These are phyloP conservation scores for Pythium vanterpoolii DNA, from an alignment of 352 stramenopile genomes.

Conservation along the genomic window DNA sequence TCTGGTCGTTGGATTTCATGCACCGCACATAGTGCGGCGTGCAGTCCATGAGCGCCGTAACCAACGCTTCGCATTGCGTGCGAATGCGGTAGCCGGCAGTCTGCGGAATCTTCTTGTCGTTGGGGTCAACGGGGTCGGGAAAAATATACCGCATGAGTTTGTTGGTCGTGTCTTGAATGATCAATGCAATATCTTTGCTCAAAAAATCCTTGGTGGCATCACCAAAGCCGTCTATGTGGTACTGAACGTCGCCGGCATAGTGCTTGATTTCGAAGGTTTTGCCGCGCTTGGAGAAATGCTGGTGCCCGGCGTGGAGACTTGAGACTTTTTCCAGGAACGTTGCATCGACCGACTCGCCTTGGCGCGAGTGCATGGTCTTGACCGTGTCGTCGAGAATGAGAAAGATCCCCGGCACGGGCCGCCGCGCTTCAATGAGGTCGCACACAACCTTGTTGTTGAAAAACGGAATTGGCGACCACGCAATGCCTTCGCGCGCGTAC, in stretches of 20 bases:
- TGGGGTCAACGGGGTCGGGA: slow-evolving; percentile 74
- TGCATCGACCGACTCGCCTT: slow-evolving; percentile 72
- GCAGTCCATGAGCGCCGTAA: slow-evolving; percentile 86
- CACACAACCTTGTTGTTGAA: slow-evolving; percentile 93
- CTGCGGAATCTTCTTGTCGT: slow-evolving; percentile 76
- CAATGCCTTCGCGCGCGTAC: slow-evolving; percentile 94
- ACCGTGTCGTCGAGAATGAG: slow-evolving; percentile 83
- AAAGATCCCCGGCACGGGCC: slow-evolving; percentile 74
- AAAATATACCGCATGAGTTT: slow-evolving; percentile 88
- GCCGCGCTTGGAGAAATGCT: slow-evolving; percentile 83
- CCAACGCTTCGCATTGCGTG: slow-evolving; percentile 86
- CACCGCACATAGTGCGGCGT: slow-evolving; percentile 91
- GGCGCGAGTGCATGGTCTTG: slow-evolving; percentile 85
- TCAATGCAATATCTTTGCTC: slow-evolving; percentile 78
- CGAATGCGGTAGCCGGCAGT: slow-evolving; percentile 82
- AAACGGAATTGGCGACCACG: slow-evolving; percentile 89
- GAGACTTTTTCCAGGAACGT: slow-evolving; percentile 83
- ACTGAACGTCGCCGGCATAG: slow-evolving; percentile 85
- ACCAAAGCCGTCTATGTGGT: slow-evolving; percentile 78
- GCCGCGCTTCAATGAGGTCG: slow-evolving; percentile 79
- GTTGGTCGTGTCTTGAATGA: slow-evolving; percentile 80
- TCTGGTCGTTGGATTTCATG: slow-evolving; percentile 92
- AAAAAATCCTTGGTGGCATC: slow-evolving; percentile 82
- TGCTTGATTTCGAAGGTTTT: slow-evolving; percentile 85
- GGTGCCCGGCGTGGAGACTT: slow-evolving; percentile 54